Evolutionary conservation across 495 filamentous ascomycete genomes (phyloP).

Genomic region (Jackrogersella minutella): DNA sequence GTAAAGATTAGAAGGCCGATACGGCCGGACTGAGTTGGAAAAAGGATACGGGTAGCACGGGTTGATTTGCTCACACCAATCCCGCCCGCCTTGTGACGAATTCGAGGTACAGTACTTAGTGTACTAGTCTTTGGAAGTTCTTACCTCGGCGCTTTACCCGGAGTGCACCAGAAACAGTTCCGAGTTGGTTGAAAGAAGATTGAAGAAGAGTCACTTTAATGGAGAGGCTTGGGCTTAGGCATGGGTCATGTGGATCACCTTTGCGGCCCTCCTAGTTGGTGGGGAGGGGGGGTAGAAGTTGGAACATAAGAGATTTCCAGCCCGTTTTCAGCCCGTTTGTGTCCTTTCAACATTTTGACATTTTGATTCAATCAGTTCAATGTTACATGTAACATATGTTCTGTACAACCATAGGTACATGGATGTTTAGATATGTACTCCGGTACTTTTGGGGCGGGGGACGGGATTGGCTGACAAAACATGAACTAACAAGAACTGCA

Average conservation of each 20-base stretch:
- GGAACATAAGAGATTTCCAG: constrained; percentile 2
- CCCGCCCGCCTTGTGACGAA: neutral
- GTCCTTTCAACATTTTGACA: neutral
- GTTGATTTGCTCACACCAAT: neutral
- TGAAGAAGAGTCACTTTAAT: neutral
- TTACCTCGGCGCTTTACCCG: constrained; percentile 39
- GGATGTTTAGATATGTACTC: neutral
- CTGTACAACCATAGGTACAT: no score
- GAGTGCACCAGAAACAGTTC: constrained; percentile 29
- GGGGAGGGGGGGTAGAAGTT: no score
- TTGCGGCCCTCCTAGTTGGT: neutral
- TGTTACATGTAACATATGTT: neutral
- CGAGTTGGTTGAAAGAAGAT: constrained; percentile 17
- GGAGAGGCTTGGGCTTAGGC: neutral
- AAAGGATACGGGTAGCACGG: neutral
- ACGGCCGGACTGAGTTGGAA: constrained; percentile 1
- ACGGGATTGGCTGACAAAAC: constrained; percentile 1
- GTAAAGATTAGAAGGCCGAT: neutral
- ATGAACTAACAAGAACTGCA: neutral
- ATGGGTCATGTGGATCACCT: neutral
- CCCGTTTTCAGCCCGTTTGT: constrained; percentile 1
- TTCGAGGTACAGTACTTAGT: neutral
- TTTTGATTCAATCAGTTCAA: neutral
- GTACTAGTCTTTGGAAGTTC: constrained; percentile 1
- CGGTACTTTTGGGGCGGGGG: neutral